Conservation (phyloP, 495 filamentous ascomycete genomes). For the Aspergillus nidulans region DNA sequence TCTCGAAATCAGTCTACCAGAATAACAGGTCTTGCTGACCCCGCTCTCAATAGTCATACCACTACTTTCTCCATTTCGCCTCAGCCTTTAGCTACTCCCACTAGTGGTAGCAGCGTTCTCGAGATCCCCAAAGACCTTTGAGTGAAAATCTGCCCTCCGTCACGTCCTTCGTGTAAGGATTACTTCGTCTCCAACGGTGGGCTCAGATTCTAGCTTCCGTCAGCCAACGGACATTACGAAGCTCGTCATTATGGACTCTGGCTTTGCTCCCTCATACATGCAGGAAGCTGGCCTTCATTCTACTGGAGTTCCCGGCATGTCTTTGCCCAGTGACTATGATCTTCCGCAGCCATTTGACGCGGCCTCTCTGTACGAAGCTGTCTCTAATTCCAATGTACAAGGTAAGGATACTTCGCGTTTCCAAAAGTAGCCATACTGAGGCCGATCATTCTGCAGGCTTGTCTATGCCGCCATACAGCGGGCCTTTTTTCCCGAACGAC, state of each 20-base stretch:
- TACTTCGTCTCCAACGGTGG: neutral
- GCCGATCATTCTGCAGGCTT: neutral
- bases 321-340: neutral
- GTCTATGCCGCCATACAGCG: neutral
- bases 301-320: neutral
- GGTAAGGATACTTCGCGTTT: neutral
- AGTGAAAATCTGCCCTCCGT: neutral
- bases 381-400: neutral
- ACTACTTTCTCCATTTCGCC: neutral
- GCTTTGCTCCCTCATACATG: neutral
- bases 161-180: neutral
- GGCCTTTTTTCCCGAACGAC: neutral
- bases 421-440: neutral
- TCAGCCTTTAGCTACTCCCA: neutral
- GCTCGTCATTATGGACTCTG: conserved; percentile 1
- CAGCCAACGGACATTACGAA: neutral
- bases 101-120: neutral
- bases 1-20: neutral
- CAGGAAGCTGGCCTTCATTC: neutral
- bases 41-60: neutral
- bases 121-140: neutral
- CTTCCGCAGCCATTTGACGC: neutral
- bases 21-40: neutral
- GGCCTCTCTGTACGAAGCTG: neutral
- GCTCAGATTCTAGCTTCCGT: neutral